Evolutionary conservation across 2,329 filamentous ascomycete genomes (phyloP), one percentile per base, ranked within the genome.

Genomic region (Pestalotiopsis sp.): DNA sequence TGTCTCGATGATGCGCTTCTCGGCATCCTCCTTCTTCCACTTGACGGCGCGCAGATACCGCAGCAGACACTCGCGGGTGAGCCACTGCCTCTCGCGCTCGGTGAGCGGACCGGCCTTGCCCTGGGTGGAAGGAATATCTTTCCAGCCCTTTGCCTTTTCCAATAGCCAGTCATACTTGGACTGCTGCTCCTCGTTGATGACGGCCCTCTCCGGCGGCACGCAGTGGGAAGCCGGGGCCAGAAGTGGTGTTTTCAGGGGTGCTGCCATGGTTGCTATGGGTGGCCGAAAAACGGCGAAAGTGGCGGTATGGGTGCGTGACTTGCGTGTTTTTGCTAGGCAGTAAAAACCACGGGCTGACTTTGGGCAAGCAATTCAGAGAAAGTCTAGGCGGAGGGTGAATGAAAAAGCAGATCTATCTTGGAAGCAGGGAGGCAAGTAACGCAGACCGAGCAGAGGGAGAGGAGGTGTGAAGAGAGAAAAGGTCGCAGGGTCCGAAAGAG

Each of bases 1-100:
- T 0, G 95, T 98, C 59, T 88, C 88, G 73, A 91, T 90, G 56
- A 98, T 81, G n/a, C 96, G 92, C 78, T 91, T 92, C 73, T 91
- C 87, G 9, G 96, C 90, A 62, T 95, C 90, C 58, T 89, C 83
- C 64, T 92, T 86, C 73, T 91, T 86, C 94, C 96, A 99, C 81
- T 97, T 98, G 49, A 94, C 95, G 23, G 96, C 96, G 69, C 95
- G 92, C 38, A 99, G 90, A 79, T 97, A 99, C 74, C 96, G 92
- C 56, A 98, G 86, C 17, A 99, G 87, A 78, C 95, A 98, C 79
- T 99, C 96, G 72, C 91, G 90, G 13, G 95, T 97, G 73, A 99
- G 87, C 90, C 94, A 99, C 83, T 96, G 90, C 76, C 90, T 92
- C 82, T 99, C 96, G 65, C 85, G 83, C 69, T 97, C 94, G 65